Conservation (phyloP, 2,329 filamentous ascomycete species). For the Fusarium tjaetaba region DNA sequence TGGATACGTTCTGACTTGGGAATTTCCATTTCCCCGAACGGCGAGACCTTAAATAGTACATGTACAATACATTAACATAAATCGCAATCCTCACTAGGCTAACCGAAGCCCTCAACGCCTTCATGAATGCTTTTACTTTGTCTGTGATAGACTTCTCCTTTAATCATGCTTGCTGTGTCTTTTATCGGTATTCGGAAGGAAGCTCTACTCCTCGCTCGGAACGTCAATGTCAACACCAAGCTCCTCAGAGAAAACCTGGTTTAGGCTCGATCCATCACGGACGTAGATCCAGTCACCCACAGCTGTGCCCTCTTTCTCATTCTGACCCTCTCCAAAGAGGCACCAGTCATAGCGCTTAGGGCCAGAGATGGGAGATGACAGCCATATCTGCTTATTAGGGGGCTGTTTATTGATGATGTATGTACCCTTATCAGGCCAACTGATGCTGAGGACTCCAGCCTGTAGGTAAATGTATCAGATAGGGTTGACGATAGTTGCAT, state of each 20-base stretch:
- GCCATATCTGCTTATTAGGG: constrained; percentile 97
- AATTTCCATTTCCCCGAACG: background rate
- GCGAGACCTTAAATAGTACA: constrained; percentile 16
- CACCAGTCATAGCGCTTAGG: constrained; percentile 97
- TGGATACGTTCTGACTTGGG: constrained; percentile 29
- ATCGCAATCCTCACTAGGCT: constrained; percentile 12
- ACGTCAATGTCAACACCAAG: constrained; percentile 71
- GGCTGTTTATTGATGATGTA: constrained; percentile 99
- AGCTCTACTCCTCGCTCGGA: constrained; percentile 43
- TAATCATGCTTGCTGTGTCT: constrained; percentile 19
- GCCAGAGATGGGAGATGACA: constrained; percentile 88
- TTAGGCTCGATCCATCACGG: constrained; percentile 81
- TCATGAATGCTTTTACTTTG: constrained; percentile 20
- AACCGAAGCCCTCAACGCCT: constrained; percentile 34
- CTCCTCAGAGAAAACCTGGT: constrained; percentile 78
- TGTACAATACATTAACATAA: constrained; percentile 30
- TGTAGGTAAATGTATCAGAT: constrained; percentile 51
- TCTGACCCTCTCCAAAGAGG: constrained; percentile 73
- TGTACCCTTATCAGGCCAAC: constrained; percentile 74
- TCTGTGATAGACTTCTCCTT: background rate
- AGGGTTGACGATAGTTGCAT: background rate
- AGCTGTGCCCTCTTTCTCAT: constrained; percentile 79
- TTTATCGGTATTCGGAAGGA: constrained; percentile 24
- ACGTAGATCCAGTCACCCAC: constrained; percentile 87
- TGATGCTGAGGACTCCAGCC: constrained; percentile 87